Evolutionary conservation across 768 basidiomycete genomes (phyloP), one percentile per base, ranked within the genome.

Genomic region (Amanita fuliginea): DNA sequence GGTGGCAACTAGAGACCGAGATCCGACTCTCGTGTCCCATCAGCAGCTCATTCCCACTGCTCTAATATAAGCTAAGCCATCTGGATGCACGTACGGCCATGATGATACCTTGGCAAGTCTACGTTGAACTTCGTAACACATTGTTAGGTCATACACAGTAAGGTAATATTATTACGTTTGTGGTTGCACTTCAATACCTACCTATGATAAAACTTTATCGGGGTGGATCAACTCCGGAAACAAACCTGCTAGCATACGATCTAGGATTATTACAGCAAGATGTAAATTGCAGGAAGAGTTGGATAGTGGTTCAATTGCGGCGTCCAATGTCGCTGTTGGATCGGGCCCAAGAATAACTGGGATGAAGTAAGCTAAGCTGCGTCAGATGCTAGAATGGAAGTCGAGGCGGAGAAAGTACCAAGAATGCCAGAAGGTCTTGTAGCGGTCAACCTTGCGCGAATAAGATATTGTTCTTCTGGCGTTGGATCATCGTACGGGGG

Each of bases 231-330:
- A 66, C 64, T 93, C 91, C 0, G 93, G 92, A 56, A 92, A 89
- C 33, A 94, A 56, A 2, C 72, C 71, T 33, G 81, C 60, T n/a
- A 94, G 58, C 2, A 89, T 42, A 7, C 80, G 67, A 56, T 96
- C 93, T 13, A 95, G 62, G 1, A 95, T 51, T 56, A 90, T 71
- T 35, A 90, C 67, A 0, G 81, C 65, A 1, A 96, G 71, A 55
- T 93, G 93, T 1, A 76, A 71, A 60, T 96, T 97, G 61, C 92
- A 94, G 44, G 72, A 69, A 28, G 69, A 60, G 44, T 75, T 76
- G 43, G 72, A 69, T 18, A 91, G 69, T 9, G 78, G 79, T 26
- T 83, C 83, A 3, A 90, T 64, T 1, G 77, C 74, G 0, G 64
- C 68, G 3, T 68, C 69, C 21, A 87, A 57, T 6, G 81, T 78